Conservation (phyloP, 352 stramenopile species). For the Globisporangium heterothallicum region DNA sequence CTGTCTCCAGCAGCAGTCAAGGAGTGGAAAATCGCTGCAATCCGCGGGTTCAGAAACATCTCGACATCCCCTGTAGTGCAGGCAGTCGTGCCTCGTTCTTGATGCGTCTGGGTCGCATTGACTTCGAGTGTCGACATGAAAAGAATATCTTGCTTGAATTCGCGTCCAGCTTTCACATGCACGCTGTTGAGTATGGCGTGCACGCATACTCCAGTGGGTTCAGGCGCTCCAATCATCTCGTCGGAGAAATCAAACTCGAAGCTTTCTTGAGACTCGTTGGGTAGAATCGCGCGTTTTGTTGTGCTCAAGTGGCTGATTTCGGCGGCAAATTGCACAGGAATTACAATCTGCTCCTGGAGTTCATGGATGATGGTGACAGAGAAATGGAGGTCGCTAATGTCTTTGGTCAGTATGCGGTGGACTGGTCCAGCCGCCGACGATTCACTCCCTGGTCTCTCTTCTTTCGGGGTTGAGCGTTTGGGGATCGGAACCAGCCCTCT, state of each 20-base stretch:
- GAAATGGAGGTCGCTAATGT: constrained; percentile 8
- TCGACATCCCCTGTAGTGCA: constrained; percentile 2
- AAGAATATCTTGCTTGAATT: constrained; percentile 8
- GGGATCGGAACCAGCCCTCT: constrained; percentile 13
- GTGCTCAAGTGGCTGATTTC: background rate
- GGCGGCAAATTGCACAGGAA: background rate
- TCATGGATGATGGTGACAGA: constrained; percentile 10
- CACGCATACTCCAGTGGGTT: background rate
- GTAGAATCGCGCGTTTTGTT: background rate
- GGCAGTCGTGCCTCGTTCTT: background rate
- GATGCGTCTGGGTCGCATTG: constrained; percentile 5
- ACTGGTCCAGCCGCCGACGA: background rate
- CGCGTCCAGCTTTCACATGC: background rate
- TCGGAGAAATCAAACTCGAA: constrained; percentile 6
- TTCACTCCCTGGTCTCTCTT: background rate
- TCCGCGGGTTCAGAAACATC: constrained; percentile 1
- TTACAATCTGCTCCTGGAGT: background rate
- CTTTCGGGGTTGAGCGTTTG: background rate
- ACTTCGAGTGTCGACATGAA: constrained; percentile 1
- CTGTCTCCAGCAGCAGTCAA: constrained; percentile 3
- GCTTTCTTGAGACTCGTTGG: background rate
- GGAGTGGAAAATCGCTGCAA: constrained; percentile 9
- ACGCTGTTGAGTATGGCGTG: background rate
- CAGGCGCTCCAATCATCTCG: background rate
- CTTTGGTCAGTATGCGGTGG: background rate